phyloP scores from a whole-genome alignment of 805 yeast genomes.

The Tetrapisispora taiwanensis region DNA sequence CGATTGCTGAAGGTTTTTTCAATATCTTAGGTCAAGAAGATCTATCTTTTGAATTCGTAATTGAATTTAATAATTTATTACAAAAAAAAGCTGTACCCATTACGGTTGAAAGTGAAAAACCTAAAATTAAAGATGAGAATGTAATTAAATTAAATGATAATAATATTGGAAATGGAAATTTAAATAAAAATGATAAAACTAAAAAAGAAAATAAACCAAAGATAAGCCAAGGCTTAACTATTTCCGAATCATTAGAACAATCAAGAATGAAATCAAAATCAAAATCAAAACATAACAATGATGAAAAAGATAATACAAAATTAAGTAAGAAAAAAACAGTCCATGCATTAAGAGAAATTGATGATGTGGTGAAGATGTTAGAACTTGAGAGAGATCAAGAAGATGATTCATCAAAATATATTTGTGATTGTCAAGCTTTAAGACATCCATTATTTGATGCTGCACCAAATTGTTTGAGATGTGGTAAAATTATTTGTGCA shows the following conservation, averaged over 20 bases:
- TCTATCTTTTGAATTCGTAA: slow-evolving; percentile 23
- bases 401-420: slow-evolving; percentile 18
- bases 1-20: slow-evolving; percentile 22
- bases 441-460: slow-evolving; percentile 80
- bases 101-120: neutral
- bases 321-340: slow-evolving; percentile 27
- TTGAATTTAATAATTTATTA: slow-evolving; percentile 21
- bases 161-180: neutral
- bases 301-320: neutral
- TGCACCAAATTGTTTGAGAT: slow-evolving; percentile 87
- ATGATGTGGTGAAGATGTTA: slow-evolving; percentile 46
- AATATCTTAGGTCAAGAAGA: slow-evolving; percentile 28
- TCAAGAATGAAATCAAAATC: neutral
- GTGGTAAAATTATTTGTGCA: slow-evolving; percentile 88
- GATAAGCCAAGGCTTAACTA: neutral
- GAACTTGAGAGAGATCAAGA: slow-evolving; percentile 31
- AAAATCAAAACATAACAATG: neutral
- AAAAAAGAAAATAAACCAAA: neutral
- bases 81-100: neutral
- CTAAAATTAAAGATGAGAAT: neutral
- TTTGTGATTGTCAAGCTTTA: slow-evolving; percentile 78
- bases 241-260: slow-evolving; percentile 1
- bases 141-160: no score
- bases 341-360: slow-evolving; percentile 54
- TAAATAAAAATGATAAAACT: neutral